Percentiles rank a stretch among this genome's conserved stretches.
phyloP scores from a whole-genome alignment of 228 moss, liverwort and hornwort genomes.

The Sphagnum magellanicum region DNA sequence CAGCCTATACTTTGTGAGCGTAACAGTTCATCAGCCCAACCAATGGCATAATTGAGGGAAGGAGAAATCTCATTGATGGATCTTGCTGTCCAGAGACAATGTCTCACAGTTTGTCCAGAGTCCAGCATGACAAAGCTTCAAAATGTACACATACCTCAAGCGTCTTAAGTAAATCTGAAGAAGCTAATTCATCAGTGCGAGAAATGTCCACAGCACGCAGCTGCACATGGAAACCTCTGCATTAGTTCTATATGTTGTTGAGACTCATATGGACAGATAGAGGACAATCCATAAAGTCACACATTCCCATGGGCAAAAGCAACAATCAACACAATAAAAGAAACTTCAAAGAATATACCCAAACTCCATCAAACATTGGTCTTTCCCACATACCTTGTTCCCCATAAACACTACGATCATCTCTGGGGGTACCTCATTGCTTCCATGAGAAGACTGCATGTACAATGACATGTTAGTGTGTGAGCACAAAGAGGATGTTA shows the following conservation, averaged over 20 bases:
- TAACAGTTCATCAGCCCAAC: not conserved
- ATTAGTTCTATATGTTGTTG: not conserved
- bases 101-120: too few relatives aligned
- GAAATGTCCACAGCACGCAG: constrained; percentile 42
- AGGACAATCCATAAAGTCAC: not conserved
- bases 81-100: too few relatives aligned
- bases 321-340: not conserved
- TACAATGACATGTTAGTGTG: not conserved
- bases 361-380: not conserved
- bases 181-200: constrained; percentile 12
- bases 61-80: too few relatives aligned
- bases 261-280: too few relatives aligned
- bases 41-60: not conserved
- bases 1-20: not conserved
- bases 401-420: constrained; percentile 38
- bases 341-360: not conserved
- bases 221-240: constrained; percentile 12
- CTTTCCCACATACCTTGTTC: constrained; percentile 26
- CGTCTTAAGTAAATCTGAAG: constrained; percentile 20
- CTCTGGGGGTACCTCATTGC: constrained; percentile 19
- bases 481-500: not conserved
- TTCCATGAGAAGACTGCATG: constrained; percentile 12
- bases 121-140: not conserved
- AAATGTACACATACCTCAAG: constrained; percentile 25
- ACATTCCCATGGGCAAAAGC: not conserved